Conservation (phyloP, 2,329 filamentous ascomycete genomes). For the Stagonosporopsis vannaccii region DNA sequence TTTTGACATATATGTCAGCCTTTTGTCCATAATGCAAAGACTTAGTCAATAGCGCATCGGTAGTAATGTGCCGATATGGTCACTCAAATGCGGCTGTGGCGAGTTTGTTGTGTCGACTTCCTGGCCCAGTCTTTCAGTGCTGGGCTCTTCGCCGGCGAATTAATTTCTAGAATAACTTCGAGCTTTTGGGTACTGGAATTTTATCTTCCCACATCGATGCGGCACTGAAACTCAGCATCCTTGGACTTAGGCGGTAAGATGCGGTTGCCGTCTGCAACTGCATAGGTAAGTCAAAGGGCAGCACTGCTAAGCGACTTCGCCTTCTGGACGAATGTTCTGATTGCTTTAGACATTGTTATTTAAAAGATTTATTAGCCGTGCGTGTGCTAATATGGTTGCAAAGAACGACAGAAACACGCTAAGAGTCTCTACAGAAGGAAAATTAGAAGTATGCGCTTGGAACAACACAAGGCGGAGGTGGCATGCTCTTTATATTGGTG, state of each 20-base stretch:
- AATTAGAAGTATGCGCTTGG: no score
- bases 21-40: no score
- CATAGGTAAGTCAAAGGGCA: neutral
- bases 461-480: no score
- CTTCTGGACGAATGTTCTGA: slow-evolving; percentile 1
- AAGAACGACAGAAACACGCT: no score
- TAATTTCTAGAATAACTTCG: neutral
- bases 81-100: no score
- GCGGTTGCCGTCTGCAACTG: neutral
- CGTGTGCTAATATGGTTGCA: no score
- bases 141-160: neutral
- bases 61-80: no score
- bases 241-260: slow-evolving; percentile 2
- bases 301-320: neutral
- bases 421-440: no score
- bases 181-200: neutral
- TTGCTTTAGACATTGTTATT: slow-evolving; percentile 1
- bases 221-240: neutral
- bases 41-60: no score
- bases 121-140: neutral
- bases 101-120: neutral
- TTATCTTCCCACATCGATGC: neutral
- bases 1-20: no score
- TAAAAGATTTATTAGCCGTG: no score
- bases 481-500: no score